Conservation (phyloP, 768 basidiomycete species). For the Panaeolus papilionaceus region DNA sequence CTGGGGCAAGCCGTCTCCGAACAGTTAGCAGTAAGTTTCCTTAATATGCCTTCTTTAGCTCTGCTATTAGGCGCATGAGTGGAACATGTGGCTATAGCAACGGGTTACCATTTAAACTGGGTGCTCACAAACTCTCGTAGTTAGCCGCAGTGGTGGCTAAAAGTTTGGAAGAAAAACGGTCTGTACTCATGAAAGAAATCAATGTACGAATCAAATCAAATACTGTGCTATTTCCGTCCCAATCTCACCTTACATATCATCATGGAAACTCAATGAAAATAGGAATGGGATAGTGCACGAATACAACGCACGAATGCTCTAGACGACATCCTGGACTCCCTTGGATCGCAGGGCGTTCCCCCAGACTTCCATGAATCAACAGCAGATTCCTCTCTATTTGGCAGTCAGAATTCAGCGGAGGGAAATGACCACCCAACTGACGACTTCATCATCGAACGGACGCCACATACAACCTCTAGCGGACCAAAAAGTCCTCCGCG, state of each 20-base stretch:
- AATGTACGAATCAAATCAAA: conserved; percentile 48
- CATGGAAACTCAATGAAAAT: conserved; percentile 14
- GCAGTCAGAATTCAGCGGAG: conserved; percentile 59
- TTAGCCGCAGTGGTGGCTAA: conserved; percentile 77
- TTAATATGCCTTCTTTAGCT: not conserved
- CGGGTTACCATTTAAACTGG: not conserved
- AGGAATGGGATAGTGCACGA: conserved; percentile 80
- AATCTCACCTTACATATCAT: not conserved
- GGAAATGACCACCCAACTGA: conserved; percentile 24
- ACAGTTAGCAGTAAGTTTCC: conserved; percentile 67
- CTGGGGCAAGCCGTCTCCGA: conserved; percentile 74
- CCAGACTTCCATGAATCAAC: conserved; percentile 76
- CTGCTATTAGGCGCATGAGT: not conserved
- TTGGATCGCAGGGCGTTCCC: conserved; percentile 76
- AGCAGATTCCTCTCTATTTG: conserved; percentile 78
- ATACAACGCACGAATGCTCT: conserved; percentile 64
- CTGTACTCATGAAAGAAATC: conserved; percentile 62
- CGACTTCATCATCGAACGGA: conserved; percentile 20
- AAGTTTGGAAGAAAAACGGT: conserved; percentile 75
- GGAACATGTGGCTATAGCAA: not conserved
- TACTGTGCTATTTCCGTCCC: not conserved
- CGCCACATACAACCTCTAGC: conserved; percentile 14
- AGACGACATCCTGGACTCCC: conserved; percentile 73
- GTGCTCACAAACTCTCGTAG: conserved; percentile 40
- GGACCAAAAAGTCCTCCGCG: conserved; percentile 20